Base-by-base conservation (phyloP, 2,329 filamentous ascomycete species). In the Hymenoscyphus fraxineus region DNA sequence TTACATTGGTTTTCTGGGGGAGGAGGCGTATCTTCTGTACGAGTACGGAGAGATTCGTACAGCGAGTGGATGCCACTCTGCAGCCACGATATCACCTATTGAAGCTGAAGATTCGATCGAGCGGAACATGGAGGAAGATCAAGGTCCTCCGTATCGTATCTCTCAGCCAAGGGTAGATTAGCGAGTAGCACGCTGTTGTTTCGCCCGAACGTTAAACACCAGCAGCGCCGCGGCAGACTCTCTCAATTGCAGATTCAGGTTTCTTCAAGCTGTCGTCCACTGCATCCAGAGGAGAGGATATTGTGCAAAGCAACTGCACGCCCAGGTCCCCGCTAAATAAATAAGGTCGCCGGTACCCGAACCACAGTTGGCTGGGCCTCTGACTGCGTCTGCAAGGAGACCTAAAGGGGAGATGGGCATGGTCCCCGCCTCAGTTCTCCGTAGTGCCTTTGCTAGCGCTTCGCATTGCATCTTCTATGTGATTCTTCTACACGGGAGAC, bases 51-150 rank as follows among this genome's bases (percentile, higher is more conserved):
- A 35, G 6, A 35, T 22, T 16, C 44, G n/a, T 47, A 47, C 44
- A 47, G 10, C 44, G 16, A n/a, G 40, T 44, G 40, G 40, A 44
- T 15, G 40, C 40, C n/a, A 7, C 35, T 35, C 44, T 19, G 19
- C n/a, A 47, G 6, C 12, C 19, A 22, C 19, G 19, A n/a, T 4
- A 19, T 19, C 44, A n/a, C 44, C 64, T 39, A 61, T 31, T 2
- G 66, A 71, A 61, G 65, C 70, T 2, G 76, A 0, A 76, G 79
- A 0, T 90, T 84, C 60, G 77, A 89, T 76, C 78, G 81, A 0
- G 89, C 89, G 15, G 89, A 92, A 77, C 79, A 92, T 1, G 89
- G 91, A 81, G 80, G 93, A 59, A 86, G 87, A 66, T 35, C 35
- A 35, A 35, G 1, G 35, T n/a, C n/a, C n/a, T n/a, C n/a, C n/a